phyloP scores from a whole-genome alignment of 2,329 filamentous ascomycete genomes.

The Cyphellophora attinorum region DNA sequence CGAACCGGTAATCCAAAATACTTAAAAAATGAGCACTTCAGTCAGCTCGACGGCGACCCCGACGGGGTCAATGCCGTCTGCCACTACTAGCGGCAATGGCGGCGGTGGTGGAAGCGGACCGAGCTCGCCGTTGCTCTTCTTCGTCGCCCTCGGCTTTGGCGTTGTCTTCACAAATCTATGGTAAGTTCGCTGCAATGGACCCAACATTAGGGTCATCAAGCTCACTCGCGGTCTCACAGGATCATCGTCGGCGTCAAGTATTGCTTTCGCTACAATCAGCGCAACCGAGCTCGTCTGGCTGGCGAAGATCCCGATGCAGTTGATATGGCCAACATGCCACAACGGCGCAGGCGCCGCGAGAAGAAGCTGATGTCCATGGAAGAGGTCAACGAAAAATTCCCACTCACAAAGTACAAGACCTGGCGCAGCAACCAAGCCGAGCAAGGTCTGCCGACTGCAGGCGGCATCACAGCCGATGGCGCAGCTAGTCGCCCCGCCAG shows the following conservation, averaged over 20 bases:
- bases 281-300: slow-evolving; percentile 68
- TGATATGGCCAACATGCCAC: slow-evolving; percentile 75
- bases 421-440: slow-evolving; percentile 80
- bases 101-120: slow-evolving; percentile 36
- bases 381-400: slow-evolving; percentile 95
- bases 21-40: slow-evolving; percentile 6
- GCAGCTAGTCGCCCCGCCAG: slow-evolving; percentile 63
- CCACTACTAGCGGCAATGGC: slow-evolving; percentile 18
- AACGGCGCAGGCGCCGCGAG: slow-evolving; percentile 78
- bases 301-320: slow-evolving; percentile 81
- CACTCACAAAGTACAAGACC: slow-evolving; percentile 89
- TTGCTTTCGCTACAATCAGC: slow-evolving; percentile 95
- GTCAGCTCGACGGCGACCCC: slow-evolving; percentile 1
- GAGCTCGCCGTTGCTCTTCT: slow-evolving; percentile 74
- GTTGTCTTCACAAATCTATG: slow-evolving; percentile 98
- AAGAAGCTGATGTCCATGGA: slow-evolving; percentile 99
- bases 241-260: slow-evolving; percentile 99
- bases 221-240: slow-evolving; percentile 45
- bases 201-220: background rate
- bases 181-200: slow-evolving; percentile 45
- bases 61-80: slow-evolving; percentile 13
- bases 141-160: slow-evolving; percentile 90
- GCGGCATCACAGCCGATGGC: slow-evolving; percentile 60
- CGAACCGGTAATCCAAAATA: slow-evolving; percentile 6
- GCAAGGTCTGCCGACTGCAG: slow-evolving; percentile 72